Conservation (phyloP, 2,329 filamentous ascomycete species). For the Aspergillus pseudoviridinutans region DNA sequence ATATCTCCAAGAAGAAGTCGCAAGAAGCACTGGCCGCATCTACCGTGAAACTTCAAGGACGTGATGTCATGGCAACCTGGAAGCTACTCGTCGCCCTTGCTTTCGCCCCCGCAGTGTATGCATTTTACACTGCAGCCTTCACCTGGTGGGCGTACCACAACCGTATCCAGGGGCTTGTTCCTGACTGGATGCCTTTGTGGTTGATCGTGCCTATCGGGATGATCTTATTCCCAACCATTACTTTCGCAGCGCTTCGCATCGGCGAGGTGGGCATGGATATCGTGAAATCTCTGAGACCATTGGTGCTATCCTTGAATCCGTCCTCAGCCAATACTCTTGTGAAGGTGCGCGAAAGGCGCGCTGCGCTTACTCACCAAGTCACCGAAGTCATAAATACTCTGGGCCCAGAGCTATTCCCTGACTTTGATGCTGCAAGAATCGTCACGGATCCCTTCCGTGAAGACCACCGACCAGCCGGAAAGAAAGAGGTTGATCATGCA, state of each 20-base stretch:
- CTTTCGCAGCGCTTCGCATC: conserved; percentile 88
- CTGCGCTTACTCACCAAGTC: conserved; percentile 72
- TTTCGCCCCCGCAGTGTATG: conserved; percentile 75
- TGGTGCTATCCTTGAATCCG: conserved; percentile 80
- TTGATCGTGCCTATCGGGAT: conserved; percentile 69
- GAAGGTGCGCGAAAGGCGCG: conserved; percentile 68
- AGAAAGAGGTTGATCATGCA: conserved; percentile 11
- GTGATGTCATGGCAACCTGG: conserved; percentile 91
- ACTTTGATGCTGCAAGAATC: conserved; percentile 77
- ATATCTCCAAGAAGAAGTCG: conserved; percentile 77
- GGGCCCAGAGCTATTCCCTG: conserved; percentile 93
- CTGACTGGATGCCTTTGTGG: conserved; percentile 76
- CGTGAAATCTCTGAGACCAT: conserved; percentile 83
- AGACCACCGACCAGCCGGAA: conserved; percentile 13
- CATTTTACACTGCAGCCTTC: conserved; percentile 71
- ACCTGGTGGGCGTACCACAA: conserved; percentile 77
- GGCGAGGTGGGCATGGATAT: conserved; percentile 99
- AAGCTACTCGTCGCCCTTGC: conserved; percentile 85
- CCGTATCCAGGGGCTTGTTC: conserved; percentile 76
- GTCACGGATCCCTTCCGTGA: conserved; percentile 52
- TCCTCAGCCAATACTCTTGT: conserved; percentile 79
- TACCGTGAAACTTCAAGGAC: conserved; percentile 81
- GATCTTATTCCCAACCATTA: conserved; percentile 79
- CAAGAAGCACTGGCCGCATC: conserved; percentile 79
- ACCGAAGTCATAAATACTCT: conserved; percentile 92